A percentile compares a stretch with the other conserved stretches of the same genome.
Conservation (phyloP, 495 filamentous ascomycete species). For the Neurospora sp. region DNA sequence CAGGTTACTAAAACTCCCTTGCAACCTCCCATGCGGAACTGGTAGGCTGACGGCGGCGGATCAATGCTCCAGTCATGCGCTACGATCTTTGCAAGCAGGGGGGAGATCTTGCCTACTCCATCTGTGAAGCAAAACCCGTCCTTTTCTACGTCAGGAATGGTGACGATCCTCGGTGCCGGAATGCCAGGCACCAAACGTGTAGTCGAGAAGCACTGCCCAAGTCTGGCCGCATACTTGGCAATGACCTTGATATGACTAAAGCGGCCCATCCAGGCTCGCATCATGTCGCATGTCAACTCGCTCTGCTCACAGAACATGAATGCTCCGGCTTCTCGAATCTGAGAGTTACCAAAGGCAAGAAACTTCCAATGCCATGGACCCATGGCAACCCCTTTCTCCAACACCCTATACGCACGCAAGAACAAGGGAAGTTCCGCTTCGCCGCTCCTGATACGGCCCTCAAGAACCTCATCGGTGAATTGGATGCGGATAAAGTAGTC, state of each 20-base stretch:
- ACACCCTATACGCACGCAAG: constrained; percentile 55
- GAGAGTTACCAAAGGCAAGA: constrained; percentile 90
- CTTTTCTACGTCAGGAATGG: constrained; percentile 54
- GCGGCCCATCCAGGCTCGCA: constrained; percentile 85
- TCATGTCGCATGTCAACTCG: constrained; percentile 53
- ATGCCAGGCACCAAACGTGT: constrained; percentile 55
- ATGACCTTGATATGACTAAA: constrained; percentile 68
- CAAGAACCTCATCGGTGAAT: constrained; percentile 67
- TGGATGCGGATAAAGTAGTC: constrained; percentile 87
- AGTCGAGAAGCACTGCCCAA: constrained; percentile 95
- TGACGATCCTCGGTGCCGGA: constrained; percentile 29
- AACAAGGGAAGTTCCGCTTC: constrained; percentile 55
- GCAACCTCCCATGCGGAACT: constrained; percentile 84
- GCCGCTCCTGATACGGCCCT: constrained; percentile 38
- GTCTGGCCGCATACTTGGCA: constrained; percentile 75
- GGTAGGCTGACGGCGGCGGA: constrained; percentile 65
- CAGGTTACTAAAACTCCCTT: constrained; percentile 80
- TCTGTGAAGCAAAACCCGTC: constrained; percentile 72
- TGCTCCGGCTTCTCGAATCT: constrained; percentile 84
- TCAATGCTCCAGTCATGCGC: constrained; percentile 50
- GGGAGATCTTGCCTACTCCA: constrained; percentile 87
- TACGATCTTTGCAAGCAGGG: constrained; percentile 60
- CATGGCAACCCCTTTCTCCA: constrained; percentile 71
- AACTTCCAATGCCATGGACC: constrained; percentile 79
- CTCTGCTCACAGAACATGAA: constrained; percentile 64